Evolutionary conservation across 768 basidiomycete genomes (phyloP), one percentile per base, ranked within the genome.

Genomic region (Amanita pseudoporphyria): DNA sequence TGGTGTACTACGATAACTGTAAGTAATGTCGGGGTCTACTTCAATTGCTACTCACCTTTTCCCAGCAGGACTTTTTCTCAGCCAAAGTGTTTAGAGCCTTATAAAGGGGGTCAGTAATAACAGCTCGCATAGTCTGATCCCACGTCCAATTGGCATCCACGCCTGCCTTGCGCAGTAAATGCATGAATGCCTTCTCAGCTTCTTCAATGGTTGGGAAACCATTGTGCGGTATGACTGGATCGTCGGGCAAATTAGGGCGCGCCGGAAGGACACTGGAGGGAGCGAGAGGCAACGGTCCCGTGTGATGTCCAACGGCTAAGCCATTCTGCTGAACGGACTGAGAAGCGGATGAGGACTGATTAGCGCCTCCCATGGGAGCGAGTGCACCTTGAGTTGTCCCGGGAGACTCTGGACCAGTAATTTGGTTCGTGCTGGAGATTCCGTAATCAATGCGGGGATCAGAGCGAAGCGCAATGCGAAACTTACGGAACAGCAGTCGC

Each of bases 81-180:
- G 91, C 91, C 42, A 97, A 74, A 39, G 87, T 91, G 62, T 87
- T 87, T 53, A 99, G 73, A 38, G 92, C 86, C 70, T 91, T 94
- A 71, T 97, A 99, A 56, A 96, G 67, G 38, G 96, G 95, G 71
- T 98, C 95, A 58, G 92, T 97, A 67, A 99, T 95, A 66, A 96
- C 92, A 58, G 90, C 87, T 62, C 94, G 79, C 89, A 98, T 96
- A 46, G 93, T 92, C 69, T 89, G 83, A 64, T 99, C 96, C 96
- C 96, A 99, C 31, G 91, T 91, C 88, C 90, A 97, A 55, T 77
- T 83, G 39, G 86, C 82, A 65, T 91, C 89, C 37, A 98, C 87
- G 28, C 89, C 89, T 40, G 88, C 85, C 67, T 90, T 91, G 57
- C 84, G 77, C 57, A 99, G 67, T 50, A 99, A 71, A 68, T 88